Evolutionary conservation across 139 green algal species (phyloP).

Genomic region (Volvox reticuliferus): DNA sequence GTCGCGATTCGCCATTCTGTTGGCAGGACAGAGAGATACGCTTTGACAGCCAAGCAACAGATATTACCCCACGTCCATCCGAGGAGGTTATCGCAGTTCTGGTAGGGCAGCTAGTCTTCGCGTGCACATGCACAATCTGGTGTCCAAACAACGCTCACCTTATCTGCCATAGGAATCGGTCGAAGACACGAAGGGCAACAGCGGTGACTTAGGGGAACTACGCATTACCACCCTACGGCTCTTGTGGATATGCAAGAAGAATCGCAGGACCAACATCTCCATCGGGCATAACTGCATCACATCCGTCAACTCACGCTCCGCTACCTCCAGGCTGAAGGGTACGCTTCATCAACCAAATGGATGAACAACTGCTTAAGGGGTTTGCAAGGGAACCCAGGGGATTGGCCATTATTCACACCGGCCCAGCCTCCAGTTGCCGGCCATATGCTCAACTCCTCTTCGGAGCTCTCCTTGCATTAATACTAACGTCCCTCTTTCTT

Average conservation of each 20-base stretch:
- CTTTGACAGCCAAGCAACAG: constrained; percentile 55
- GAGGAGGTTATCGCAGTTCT: constrained; percentile 61
- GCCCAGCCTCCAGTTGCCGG: no score
- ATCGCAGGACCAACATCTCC: constrained; percentile 68
- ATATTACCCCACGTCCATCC: constrained; percentile 49
- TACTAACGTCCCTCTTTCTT: neutral
- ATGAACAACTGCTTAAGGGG: no score
- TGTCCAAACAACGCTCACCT: neutral
- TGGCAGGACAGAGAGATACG: constrained; percentile 78
- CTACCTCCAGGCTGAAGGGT: constrained; percentile 71
- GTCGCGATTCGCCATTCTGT: neutral
- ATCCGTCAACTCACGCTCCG: constrained; percentile 59
- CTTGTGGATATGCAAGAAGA: constrained; percentile 69
- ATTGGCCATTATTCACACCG: no score
- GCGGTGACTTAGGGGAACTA: constrained; percentile 69
- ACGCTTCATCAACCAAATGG: neutral
- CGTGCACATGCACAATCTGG: neutral
- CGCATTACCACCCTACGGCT: constrained; percentile 72
- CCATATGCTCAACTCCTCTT: no score
- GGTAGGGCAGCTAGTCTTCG: constrained; percentile 44
- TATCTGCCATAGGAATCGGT: constrained; percentile 56
- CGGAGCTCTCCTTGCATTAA: neutral
- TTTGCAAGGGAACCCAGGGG: no score
- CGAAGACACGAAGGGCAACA: constrained; percentile 83
- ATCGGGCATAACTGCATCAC: constrained; percentile 75